Evolutionary conservation across 2,329 filamentous ascomycete species (phyloP), one percentile per base, ranked within the genome.

Genomic region (Ustilaginoidea virens): DNA sequence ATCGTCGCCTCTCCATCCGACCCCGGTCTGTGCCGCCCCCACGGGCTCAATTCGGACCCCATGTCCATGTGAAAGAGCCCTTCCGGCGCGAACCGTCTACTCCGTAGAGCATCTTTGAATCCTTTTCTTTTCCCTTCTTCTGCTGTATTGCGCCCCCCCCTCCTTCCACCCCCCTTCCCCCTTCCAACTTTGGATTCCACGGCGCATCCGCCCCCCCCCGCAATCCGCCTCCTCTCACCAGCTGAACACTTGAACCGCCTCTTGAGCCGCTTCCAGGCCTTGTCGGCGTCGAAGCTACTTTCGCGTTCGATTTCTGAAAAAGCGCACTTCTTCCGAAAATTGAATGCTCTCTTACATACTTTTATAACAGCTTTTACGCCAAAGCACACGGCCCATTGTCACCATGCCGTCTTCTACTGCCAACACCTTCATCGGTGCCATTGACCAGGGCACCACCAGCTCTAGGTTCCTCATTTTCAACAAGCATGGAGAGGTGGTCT

Each of bases 401-500:
- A 41, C 33, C 31, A 55, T 55, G 52, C 39, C 51, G 40, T 39
- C 45, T 29, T 36, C 47, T 11, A 27, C 40, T 11, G 36, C 40
- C 23, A 37, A 36, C 30, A 35, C 45, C 36, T 83, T 79, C 43
- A 71, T 85, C 36, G 80, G 79, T 38, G 75, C 77, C 32, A 83
- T 86, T 46, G 79, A 86, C 46, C 78, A 83, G 49, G 79, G 80
- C 38, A 86, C 79, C 19, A 85, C 79, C 31, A 80, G 74, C 48
- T 75, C 80, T 15, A 66, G 80, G 9, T 85, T 85, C 48, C 64
- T 85, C 43, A 80, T 85, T 45, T 85, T 85, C 53, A 74, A 83
- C 52, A 64, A 66, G 37, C 58, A 61, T 19, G 79, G 79, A 28
- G 67, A 76, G 36, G 75, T 78, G 13, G 63, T 82, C 32, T 74